Evolutionary conservation across 108 stramenopile species (phyloP).

Genomic region (Fragilariopsis cylindrus): DNA sequence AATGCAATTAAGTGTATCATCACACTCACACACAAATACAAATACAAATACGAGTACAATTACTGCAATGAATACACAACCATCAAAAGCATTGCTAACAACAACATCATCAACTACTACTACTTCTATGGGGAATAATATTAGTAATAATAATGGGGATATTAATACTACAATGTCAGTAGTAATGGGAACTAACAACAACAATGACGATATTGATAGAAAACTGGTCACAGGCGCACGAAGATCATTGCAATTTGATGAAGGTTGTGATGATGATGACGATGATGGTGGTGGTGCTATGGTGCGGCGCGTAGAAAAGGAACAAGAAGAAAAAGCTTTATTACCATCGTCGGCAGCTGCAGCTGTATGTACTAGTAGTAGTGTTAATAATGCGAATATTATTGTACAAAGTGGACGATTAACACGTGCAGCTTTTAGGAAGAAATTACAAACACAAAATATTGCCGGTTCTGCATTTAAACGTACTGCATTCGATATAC

Average conservation of each 20-base stretch:
- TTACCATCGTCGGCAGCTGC: too few species aligned
- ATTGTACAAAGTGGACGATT: constrained; percentile 39
- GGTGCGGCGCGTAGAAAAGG: too few species aligned
- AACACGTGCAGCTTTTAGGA: constrained; percentile 71
- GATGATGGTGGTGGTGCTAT: too few species aligned
- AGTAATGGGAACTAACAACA: background rate
- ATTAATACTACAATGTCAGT: background rate
- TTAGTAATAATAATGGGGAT: background rate
- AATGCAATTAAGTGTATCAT: constrained; percentile 46
- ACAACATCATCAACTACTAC: background rate
- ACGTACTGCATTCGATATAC: constrained; percentile 72
- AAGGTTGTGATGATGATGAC: too few species aligned
- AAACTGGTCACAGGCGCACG: background rate
- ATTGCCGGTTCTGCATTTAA: constrained; percentile 10
- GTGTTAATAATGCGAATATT: too few species aligned
- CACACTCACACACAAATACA: too few species aligned
- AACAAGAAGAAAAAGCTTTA: too few species aligned
- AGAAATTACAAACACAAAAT: constrained; percentile 46
- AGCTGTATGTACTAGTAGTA: too few species aligned
- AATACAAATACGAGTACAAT: too few species aligned
- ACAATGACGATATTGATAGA: background rate
- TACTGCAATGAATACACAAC: background rate
- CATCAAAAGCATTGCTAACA: constrained; percentile 15
- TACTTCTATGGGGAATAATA: background rate
- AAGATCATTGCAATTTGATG: background rate